Evolutionary conservation across 257 asterid genomes (phyloP).

Genomic region (Paraleonurus japonicus): DNA sequence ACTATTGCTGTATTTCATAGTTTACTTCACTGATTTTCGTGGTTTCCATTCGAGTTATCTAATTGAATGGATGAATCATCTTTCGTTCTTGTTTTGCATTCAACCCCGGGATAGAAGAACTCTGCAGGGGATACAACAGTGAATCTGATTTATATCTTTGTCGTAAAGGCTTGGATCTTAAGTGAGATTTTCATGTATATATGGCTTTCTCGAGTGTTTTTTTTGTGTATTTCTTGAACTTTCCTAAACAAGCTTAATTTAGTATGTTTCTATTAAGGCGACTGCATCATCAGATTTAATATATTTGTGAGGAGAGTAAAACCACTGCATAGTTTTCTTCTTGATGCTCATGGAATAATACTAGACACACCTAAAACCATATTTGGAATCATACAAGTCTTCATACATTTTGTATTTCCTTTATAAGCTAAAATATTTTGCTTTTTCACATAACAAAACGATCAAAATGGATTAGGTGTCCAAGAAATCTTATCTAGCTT

Average conservation of each 20-base stretch:
- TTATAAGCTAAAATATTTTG: no score
- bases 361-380: background rate
- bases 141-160: constrained; percentile 1
- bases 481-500: constrained; percentile 7
- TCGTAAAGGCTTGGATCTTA: no score
- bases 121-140: background rate
- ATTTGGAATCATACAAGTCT: background rate
- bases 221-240: background rate
- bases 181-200: no score
- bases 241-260: background rate
- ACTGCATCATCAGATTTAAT: background rate
- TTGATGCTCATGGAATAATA: background rate
- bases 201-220: constrained; percentile 9
- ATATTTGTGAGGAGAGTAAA: constrained; percentile 1
- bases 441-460: background rate
- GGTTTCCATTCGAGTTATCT: constrained; percentile 12
- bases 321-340: background rate
- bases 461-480: constrained; percentile 3
- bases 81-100: constrained; percentile 10
- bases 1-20: background rate
- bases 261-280: background rate
- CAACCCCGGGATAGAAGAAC: background rate
- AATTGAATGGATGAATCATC: constrained; percentile 5
- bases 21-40: background rate
- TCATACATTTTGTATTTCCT: no score